Base-by-base conservation (phyloP, 192 early-diverging fungal genomes). In the Podila minutissima region DNA sequence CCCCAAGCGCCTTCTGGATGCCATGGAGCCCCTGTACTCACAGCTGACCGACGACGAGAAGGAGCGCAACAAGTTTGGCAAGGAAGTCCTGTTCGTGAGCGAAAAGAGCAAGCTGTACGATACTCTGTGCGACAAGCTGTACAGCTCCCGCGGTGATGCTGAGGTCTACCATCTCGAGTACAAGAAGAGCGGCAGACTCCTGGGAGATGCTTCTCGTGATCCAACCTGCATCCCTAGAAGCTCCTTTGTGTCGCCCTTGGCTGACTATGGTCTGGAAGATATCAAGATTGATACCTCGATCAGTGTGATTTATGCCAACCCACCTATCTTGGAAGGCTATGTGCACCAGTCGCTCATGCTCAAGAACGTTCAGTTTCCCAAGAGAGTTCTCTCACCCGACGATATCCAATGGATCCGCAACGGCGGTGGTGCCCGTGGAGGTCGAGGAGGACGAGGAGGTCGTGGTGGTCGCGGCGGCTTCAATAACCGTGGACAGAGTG, bases 1-100 rank as follows among this genome's bases (percentile, higher is more conserved):
- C 73, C 89, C 97, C 67, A 81, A 87, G 61, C 88, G 96, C 33
- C 74, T 99, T 32, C 72, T 97, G 12, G 84, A 86, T 15, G 93
- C 94, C 17, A 86, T 97, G 75, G 77, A 89, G 31, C 86, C 89
- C 51, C 85, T 86, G 10, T 92, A 93, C 28, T 82, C 88, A 60
- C 71, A 87, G 53, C 75, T 99, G 31, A 88, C 88, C 1, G 83
- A 88, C 9, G 95, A 96, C 28, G 96, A 98, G 72, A 72, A 68
- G 11, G 67, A 73, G 28, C 91, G 97, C 28, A 99, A 99, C 72
- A 83, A 90, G 12, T 82, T 86, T 38, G 93, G 95, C 5, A 58
- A 82, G 24, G 87, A 89, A 62, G 32, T 88, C 4, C 65, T 95
- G 32, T 85, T 88, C 78, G 88, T 92, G 20, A 84, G 88, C 28